A percentile compares a stretch with the other conserved stretches of the same genome.
Evolutionary conservation across 352 stramenopile species (phyloP).

Genomic region (Elongisporangium prolatum): DNA sequence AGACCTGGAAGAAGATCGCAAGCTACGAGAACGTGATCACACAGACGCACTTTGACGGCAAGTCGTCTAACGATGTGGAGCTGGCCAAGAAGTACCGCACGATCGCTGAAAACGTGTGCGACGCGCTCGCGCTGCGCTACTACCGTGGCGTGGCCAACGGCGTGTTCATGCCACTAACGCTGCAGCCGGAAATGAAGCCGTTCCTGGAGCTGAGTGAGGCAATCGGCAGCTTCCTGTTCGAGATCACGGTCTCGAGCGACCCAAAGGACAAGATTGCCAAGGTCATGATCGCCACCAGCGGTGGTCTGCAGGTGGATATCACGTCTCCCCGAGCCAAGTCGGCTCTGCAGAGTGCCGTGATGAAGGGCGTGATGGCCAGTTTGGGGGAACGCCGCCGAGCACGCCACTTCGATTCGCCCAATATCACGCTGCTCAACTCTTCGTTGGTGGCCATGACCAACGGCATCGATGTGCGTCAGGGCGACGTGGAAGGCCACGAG

Average conservation of each 20-base stretch:
- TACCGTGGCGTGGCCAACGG: constrained; percentile 79
- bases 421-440: constrained; percentile 61
- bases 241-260: constrained; percentile 58
- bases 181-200: constrained; percentile 77
- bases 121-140: constrained; percentile 61
- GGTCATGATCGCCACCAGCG: constrained; percentile 55
- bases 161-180: constrained; percentile 76
- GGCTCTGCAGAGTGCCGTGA: constrained; percentile 62
- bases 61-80: constrained; percentile 82
- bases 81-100: constrained; percentile 60
- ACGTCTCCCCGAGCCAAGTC: constrained; percentile 67
- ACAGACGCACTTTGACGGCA: constrained; percentile 87
- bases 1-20: constrained; percentile 62
- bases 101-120: constrained; percentile 75
- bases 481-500: constrained; percentile 40
- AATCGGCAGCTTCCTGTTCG: constrained; percentile 68
- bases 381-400: constrained; percentile 26
- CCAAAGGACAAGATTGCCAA: constrained; percentile 62
- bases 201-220: constrained; percentile 67
- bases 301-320: constrained; percentile 71
- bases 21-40: constrained; percentile 87
- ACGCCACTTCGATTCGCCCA: constrained; percentile 8
- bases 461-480: constrained; percentile 74
- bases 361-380: constrained; percentile 72
- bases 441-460: constrained; percentile 65